Evolutionary conservation across 306 rosid species (phyloP), one percentile per base, ranked within the genome.

Genomic region (Vigna radiata): DNA sequence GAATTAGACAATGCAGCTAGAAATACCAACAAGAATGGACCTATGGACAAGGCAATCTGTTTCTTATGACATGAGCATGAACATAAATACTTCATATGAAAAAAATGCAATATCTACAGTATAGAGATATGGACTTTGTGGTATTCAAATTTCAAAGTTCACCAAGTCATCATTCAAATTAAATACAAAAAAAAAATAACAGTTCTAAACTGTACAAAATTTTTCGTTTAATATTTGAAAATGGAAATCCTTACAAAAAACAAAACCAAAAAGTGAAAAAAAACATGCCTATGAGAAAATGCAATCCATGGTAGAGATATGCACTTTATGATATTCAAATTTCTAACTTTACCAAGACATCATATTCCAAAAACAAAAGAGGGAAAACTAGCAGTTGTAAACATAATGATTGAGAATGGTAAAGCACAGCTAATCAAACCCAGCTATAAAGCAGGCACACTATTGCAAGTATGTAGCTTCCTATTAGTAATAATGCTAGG

Each of bases 1-100:
- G 55, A 80, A 79, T 49, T 70, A 84, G 86, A 48, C 69, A 83
- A 65, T 44, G 47, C 73, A 67, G 37, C 47, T 23, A 31, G 47
- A 72, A 74, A 83, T 63, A 43, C 46, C 70, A 15, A 79, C 44
- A 77, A 77, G 48, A 72, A 64, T 59, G 68, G 68, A 43, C 25
- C 53, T 39, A 25, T 25, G 27, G 27, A 25, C 27, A 25, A 25
- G 3, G 27, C 27, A 25, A 25, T 25, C 27, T 25, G 3, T 47
- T 58, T 14, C n/a, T 49, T 50, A 33, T 33, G 48, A 67, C 8
- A 3, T 47, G 43, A 49, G 33, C 23, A 54, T 54, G 1, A 48
- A 48, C 37, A 66, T 33, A 52, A 67, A 76, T 48, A 68, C 43
- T 72, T 86, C 54, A 60, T 21, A 61, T 21, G 21, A 29, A 17